Evolutionary conservation across 1,139 yeast species (phyloP), one percentile per base, ranked within the genome.

Genomic region (Magnusiomyces suaveolens): DNA sequence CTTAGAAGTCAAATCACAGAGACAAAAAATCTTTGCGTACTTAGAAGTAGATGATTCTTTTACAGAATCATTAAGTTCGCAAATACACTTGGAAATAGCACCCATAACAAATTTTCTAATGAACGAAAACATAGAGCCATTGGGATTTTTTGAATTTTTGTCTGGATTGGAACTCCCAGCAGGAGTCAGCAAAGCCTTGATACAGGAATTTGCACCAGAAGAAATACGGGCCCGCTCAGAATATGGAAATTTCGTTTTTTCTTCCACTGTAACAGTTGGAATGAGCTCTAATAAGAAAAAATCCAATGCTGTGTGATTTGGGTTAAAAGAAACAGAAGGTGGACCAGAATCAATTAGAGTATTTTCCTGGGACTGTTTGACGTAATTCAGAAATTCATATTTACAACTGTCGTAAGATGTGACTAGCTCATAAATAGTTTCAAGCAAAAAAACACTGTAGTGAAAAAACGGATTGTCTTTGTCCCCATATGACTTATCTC

Each of bases 331-430:
- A 18, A 38, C 21, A 14, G 51, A 20, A 8, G 50, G 33, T 20
- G 12, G 18, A 2, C 36, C 32, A 10, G 44, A 21, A 18, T 21
- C n/a, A 21, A n/a, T n/a, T n/a, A n/a, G n/a, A n/a, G n/a, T n/a
- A n/a, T n/a, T n/a, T n/a, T n/a, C n/a, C 23, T 64, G 14, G 60
- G 12, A 29, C 33, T 54, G 39, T 54, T 36, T 23, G 56, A 20
- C 51, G 72, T 79, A 89, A 0, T 90, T 83, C 55, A 90, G 72
- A 63, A 90, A 86, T 63, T 88, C 96, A 53, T 86, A 75, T 66
- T 90, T 90, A 57, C 92, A 81, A 59, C 81, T 82, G 60, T 84
- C 84, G 68, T 89, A 90, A 1, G 96, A 85, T 1, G 84, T 81
- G 21, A 89, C 69, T 18, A 89, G 71, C 62, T 90, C 97, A 0